Percentiles rank a stretch among this genome's conserved stretches.
Evolutionary conservation across 2,329 filamentous ascomycete species (phyloP).

Genomic region (Magnaporthiopsis poae): DNA sequence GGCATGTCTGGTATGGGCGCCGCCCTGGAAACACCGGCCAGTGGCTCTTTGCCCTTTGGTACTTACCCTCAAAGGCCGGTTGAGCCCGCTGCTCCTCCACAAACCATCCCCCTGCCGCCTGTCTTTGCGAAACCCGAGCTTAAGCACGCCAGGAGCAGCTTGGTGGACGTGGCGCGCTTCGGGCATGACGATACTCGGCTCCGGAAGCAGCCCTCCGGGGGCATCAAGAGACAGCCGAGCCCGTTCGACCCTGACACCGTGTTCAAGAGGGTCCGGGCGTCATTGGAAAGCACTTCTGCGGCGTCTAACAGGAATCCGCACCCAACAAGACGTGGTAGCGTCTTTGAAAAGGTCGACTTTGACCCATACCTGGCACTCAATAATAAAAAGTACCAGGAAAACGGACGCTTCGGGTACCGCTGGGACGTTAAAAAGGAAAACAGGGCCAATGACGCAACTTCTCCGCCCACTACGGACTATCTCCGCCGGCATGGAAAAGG

Average conservation of each 20-base stretch:
- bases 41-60: background rate
- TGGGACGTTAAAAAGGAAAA: slow-evolving; percentile 21
- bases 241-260: slow-evolving; percentile 50
- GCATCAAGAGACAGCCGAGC: slow-evolving; percentile 42
- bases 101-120: slow-evolving; percentile 14
- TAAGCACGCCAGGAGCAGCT: slow-evolving; percentile 46
- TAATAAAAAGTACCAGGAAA: slow-evolving; percentile 49
- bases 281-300: slow-evolving; percentile 24
- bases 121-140: slow-evolving; percentile 52
- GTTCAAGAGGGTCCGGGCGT: slow-evolving; percentile 47
- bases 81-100: background rate
- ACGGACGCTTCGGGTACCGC: slow-evolving; percentile 42
- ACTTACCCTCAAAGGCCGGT: slow-evolving; percentile 5
- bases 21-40: background rate
- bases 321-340: slow-evolving; percentile 30
- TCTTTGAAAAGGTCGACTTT: slow-evolving; percentile 47
- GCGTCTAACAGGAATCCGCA: slow-evolving; percentile 14
- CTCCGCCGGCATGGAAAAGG: slow-evolving; percentile 37
- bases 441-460: slow-evolving; percentile 21
- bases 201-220: slow-evolving; percentile 9
- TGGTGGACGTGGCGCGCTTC: slow-evolving; percentile 30
- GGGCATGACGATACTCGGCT: background rate
- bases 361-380: slow-evolving; percentile 42
- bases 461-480: slow-evolving; percentile 35
- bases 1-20: background rate